Evolutionary conservation across 225 moss, liverwort and hornwort genomes (phyloP).

Genomic region (Bryoerythrophyllum caledonicum): DNA sequence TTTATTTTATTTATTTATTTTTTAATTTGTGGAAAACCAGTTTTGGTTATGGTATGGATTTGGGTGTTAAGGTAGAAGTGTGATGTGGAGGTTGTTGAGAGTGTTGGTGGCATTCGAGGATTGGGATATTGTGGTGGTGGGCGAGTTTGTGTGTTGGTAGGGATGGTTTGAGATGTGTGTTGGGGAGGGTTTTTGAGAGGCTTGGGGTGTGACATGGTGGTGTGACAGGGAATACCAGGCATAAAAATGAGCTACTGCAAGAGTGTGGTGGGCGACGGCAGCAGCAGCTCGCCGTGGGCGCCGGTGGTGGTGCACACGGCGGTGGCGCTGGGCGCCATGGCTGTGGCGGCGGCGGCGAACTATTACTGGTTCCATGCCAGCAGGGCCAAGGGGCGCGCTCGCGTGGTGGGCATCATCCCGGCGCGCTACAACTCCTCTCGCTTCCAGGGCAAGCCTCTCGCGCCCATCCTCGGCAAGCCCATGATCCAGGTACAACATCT

Average conservation of each 20-base stretch:
- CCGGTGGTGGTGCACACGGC: constrained; percentile 50
- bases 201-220: constrained; percentile 9
- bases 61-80: too few species aligned
- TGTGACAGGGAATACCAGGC: constrained; percentile 59
- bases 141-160: background rate
- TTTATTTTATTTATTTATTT: too few species aligned
- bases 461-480: constrained; percentile 86
- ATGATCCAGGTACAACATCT: constrained; percentile 85
- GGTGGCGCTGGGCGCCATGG: constrained; percentile 47
- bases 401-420: constrained; percentile 93
- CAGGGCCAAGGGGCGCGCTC: constrained; percentile 43
- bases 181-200: background rate
- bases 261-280: constrained; percentile 35
- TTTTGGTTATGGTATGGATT: background rate
- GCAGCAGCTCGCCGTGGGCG: constrained; percentile 32
- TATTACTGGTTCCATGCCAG: constrained; percentile 43
- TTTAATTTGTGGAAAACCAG: background rate
- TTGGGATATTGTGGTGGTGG: too few species aligned
- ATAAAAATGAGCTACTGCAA: constrained; percentile 42
- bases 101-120: too few species aligned
- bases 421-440: constrained; percentile 88
- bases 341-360: constrained; percentile 53
- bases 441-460: constrained; percentile 95
- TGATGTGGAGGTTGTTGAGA: too few species aligned
- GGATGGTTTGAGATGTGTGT: background rate